Base-by-base conservation (phyloP, 495 filamentous ascomycete species). In the Hypoxylon intermedium region DNA sequence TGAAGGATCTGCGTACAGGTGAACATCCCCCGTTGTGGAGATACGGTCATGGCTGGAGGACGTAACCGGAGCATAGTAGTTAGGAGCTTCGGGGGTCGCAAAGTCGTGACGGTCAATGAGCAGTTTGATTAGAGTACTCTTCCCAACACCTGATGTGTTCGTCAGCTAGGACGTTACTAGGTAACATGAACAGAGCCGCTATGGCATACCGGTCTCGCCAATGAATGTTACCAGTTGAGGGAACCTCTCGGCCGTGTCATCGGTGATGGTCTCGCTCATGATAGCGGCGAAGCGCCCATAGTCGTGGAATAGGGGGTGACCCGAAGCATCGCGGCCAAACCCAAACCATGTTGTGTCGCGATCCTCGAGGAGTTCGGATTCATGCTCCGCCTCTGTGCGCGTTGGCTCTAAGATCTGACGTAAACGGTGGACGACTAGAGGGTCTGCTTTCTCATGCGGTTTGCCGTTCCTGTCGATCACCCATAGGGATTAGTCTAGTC, bases 1-100 rank as follows among this genome's bases (percentile, higher is more conserved):
- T 13, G 71, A 70, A 0, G 84, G 84, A 65, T 89, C 85, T 0
- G 77, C 68, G 48, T 87, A 89, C 9, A 88, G 73, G 69, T 89
- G 85, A 18, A 88, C 85, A 62, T 86, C 83, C 9, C 75, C 85
- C 4, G 84, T 85, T 4, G 84, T 87, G 0, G 85, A 81, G n/a
- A 77, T 58, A 24, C 76, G 72, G 20, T 81, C 75, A 38, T 74
- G 72, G 41, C 43, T 60, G 5, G 70, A 69, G 0, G 75, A 75
- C 0, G 71, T 70, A 9, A 79, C 73, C 0, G 74, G 72, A 3
- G 60, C 63, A 15, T 63, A 67, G 41, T 73, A 73, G 42, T 58
- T 57, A 5, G 37, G 46, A 4, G 58, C 57, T 19, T 48, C 51
- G 23, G 48, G 56, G 9, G 53, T 34, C 21, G 58, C 50, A 20